Evolutionary conservation across 2,329 filamentous ascomycete genomes (phyloP), one percentile per base, ranked within the genome.

Genomic region (Aspergillus sp.): DNA sequence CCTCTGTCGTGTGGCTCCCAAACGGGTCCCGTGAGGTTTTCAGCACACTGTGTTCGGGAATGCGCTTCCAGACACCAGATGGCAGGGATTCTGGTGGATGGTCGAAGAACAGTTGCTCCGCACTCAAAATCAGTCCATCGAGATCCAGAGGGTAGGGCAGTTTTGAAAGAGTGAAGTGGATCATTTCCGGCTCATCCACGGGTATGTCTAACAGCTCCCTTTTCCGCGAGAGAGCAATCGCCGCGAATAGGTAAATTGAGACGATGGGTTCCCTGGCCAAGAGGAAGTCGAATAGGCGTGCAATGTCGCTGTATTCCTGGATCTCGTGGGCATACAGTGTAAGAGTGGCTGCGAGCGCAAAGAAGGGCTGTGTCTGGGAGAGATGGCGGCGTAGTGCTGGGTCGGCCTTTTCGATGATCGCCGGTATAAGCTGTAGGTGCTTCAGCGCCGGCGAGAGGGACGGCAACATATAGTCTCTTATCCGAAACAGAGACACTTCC

Each of bases 271-370:
- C 85, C 30, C 75, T 76, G 3, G 89, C 85, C 4, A 98, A 70
- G 29, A 98, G 72, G 34, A 89, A 88, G 62, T 98, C 91, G 57
- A 95, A 98, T 1, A 98, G 67, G 15, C 91, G 77, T 20, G 86
- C 76, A 51, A 98, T 96, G 45, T 89, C 82, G 41, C 75, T 75
- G 55, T 94, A 95, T 26, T 81, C 78, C 58, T 91, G 80, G 40
- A 98, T 86, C 56, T 96, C 89, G 61, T 98, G 91, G 12, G 91
- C 86, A 58, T 95, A 98, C 67, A 98, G 79, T 20, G 93, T 98
- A 26, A 98, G 71, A 0, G 86, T 94, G 29, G 86, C 86, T n/a
- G 85, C 79, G 4, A 98, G 70, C 4, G 91, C 91, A 58, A 94
- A 98, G 58, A 88, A 95, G 1, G 91, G 89, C 52, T 88, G 78